Evolutionary conservation across 345 rosid genomes (phyloP).

Genomic region (Heritiera fomes): DNA sequence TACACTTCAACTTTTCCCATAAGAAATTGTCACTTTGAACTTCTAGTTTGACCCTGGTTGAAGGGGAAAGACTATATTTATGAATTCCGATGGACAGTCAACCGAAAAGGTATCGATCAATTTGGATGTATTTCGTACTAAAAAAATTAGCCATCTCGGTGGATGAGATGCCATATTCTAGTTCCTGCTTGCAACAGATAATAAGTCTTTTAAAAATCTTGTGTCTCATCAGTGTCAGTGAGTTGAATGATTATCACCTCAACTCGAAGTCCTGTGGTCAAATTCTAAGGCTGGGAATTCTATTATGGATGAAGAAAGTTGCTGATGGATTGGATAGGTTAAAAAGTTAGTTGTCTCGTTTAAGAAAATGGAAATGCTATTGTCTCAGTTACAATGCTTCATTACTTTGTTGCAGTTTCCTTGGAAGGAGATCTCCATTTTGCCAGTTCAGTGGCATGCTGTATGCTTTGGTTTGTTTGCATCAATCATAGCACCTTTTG

Average conservation of each 20-base stretch:
- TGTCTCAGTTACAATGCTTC: background rate
- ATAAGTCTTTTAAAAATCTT: background rate
- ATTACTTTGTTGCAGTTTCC: conserved; percentile 57
- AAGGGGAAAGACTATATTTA: background rate
- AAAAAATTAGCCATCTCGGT: background rate
- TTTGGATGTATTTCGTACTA: background rate
- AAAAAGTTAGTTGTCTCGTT: background rate
- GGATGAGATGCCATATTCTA: background rate
- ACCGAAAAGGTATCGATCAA: background rate
- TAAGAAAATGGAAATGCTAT: background rate
- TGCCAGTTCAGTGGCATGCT: conserved; percentile 98
- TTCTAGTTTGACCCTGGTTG: background rate
- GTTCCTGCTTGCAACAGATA: background rate
- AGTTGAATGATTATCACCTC: conserved; percentile 2
- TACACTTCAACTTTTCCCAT: background rate
- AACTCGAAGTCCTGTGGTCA: background rate
- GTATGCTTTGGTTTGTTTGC: conserved; percentile 90
- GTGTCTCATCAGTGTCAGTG: background rate
- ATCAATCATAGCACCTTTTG: conserved; percentile 98
- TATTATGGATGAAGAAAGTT: background rate
- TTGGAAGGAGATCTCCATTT: conserved; percentile 79
- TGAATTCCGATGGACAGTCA: background rate
- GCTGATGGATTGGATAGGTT: background rate
- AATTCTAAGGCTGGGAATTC: background rate
- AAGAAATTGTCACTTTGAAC: background rate